phyloP scores from a whole-genome alignment of 805 yeast species.

The Teunomyces pallodes region DNA sequence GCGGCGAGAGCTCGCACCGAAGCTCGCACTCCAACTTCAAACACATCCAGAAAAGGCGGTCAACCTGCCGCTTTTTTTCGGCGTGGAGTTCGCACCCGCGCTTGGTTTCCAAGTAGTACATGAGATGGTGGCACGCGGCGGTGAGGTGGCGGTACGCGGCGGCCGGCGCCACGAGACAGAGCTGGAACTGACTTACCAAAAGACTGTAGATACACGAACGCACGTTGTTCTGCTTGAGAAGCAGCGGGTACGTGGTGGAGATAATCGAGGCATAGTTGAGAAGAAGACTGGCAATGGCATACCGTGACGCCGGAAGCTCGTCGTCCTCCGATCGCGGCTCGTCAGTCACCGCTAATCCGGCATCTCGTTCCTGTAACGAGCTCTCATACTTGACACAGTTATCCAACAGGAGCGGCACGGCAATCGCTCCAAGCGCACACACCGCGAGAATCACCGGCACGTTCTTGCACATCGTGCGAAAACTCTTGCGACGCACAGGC shows the following conservation, averaged over 20 bases:
- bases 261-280: conserved; percentile 22
- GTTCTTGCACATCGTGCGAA: conserved; percentile 16
- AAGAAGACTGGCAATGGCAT: conserved; percentile 19
- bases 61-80: conserved; percentile 18
- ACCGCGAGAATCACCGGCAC: conserved; percentile 25
- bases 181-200: conserved; percentile 26
- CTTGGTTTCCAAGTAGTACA: conserved; percentile 25
- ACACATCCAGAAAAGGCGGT: conserved; percentile 36
- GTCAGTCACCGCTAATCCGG: neutral
- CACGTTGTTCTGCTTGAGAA: conserved; percentile 14
- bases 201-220: conserved; percentile 18
- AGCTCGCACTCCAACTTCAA: conserved; percentile 37
- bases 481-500: conserved; percentile 17
- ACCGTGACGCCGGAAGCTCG: conserved; percentile 17
- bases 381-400: conserved; percentile 26
- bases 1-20: conserved; percentile 33
- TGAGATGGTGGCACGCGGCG: conserved; percentile 28
- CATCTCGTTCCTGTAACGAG: conserved; percentile 27
- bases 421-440: conserved; percentile 33
- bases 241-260: conserved; percentile 19
- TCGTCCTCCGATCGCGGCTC: neutral
- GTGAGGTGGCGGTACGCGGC: conserved; percentile 23
- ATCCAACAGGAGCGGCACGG: conserved; percentile 31
- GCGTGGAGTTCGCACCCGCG: conserved; percentile 4
- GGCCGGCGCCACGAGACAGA: conserved; percentile 25